These are phyloP conservation scores for Anacardium occidentale DNA, from an alignment of 345 rosid species.

Conservation along the genomic window DNA sequence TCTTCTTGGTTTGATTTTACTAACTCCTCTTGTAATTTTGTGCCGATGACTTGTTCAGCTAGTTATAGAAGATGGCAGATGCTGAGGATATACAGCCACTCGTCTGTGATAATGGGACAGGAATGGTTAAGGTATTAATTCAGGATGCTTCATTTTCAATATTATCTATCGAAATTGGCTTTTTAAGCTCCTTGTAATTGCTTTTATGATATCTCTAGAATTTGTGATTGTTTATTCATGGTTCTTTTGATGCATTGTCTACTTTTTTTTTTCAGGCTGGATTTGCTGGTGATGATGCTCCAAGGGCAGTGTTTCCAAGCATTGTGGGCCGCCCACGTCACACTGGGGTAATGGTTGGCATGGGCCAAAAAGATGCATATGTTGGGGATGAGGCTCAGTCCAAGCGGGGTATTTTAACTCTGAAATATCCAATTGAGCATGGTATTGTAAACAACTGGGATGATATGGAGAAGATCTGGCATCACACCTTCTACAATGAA, in stretches of 20 bases:
- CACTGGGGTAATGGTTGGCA: slow-evolving; percentile 71
- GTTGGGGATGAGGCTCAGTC: slow-evolving; percentile 77
- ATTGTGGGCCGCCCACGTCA: slow-evolving; percentile 66
- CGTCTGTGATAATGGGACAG: slow-evolving; percentile 63
- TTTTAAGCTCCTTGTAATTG: neutral
- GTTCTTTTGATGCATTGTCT: neutral
- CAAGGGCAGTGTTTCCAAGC: slow-evolving; percentile 73
- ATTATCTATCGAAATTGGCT: neutral
- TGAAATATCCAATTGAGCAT: slow-evolving; percentile 66
- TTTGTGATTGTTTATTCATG: neutral
- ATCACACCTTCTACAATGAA: slow-evolving; percentile 60
- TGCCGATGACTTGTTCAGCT: slow-evolving; percentile 22
- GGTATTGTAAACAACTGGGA: slow-evolving; percentile 72
- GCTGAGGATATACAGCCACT: slow-evolving; percentile 67
- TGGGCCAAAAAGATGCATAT: slow-evolving; percentile 65
- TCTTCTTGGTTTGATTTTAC: neutral
- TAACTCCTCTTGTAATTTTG: neutral
- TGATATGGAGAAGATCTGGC: slow-evolving; percentile 73
- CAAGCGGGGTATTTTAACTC: slow-evolving; percentile 64
- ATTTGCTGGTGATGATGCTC: slow-evolving; percentile 75
- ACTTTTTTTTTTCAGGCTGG: slow-evolving; percentile 42
- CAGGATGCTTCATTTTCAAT: neutral
- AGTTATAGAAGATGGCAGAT: slow-evolving; percentile 49
- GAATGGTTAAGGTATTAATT: slow-evolving; percentile 58
- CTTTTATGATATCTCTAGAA: neutral